phyloP scores from a whole-genome alignment of 2,329 filamentous ascomycete genomes.

The Talaromyces islandicus region DNA sequence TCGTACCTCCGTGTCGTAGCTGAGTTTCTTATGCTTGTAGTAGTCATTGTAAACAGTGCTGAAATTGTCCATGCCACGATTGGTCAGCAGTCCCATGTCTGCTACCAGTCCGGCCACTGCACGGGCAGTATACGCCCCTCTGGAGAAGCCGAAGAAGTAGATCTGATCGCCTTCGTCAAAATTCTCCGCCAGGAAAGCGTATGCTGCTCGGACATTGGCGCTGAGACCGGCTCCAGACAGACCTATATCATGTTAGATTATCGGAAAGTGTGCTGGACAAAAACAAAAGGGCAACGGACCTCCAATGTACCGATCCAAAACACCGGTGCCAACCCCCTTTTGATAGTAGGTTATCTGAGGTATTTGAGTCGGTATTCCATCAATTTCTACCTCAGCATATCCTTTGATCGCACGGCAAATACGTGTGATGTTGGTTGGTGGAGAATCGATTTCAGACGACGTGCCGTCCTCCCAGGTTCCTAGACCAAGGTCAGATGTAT shows the following conservation, averaged over 20 bases:
- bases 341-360: conserved; percentile 39
- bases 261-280: not conserved
- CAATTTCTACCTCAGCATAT: conserved; percentile 20
- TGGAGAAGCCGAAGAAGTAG: conserved; percentile 45
- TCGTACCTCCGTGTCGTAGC: conserved; percentile 7
- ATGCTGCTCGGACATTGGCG: conserved; percentile 20
- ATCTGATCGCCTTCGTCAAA: conserved; percentile 48
- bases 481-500: not conserved
- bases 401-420: conserved; percentile 29
- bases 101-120: conserved; percentile 41
- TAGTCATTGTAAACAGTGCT: conserved; percentile 18
- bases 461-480: conserved; percentile 28
- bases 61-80: conserved; percentile 21
- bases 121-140: conserved; percentile 43
- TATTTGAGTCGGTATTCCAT: conserved; percentile 17
- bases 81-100: conserved; percentile 41
- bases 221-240: conserved; percentile 16
- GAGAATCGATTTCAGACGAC: conserved; percentile 18
- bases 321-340: conserved; percentile 31
- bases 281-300: conserved; percentile 9
- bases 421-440: conserved; percentile 35
- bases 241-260: not conserved
- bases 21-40: conserved; percentile 16
- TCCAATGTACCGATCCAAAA: conserved; percentile 17
- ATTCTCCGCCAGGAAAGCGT: conserved; percentile 49